Conservation (phyloP, 2,329 filamentous ascomycete genomes). For the Colletotrichum theobromicola region DNA sequence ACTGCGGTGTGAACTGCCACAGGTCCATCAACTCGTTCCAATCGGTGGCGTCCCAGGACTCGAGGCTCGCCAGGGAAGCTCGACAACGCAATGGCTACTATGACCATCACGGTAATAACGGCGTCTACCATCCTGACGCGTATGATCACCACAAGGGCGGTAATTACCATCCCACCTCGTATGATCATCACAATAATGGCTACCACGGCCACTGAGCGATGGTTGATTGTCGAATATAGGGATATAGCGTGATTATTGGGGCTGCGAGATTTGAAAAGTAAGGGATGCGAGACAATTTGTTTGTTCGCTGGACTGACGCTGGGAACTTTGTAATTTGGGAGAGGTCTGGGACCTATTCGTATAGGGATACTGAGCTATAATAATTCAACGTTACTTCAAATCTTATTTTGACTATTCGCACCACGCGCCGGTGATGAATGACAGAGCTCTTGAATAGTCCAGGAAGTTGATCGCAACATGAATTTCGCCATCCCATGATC, state of each 20-base stretch:
- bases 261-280: not conserved
- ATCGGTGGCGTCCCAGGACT: not conserved
- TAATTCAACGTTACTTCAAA: not conserved
- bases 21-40: not conserved
- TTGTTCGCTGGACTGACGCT: not conserved
- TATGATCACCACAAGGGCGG: not conserved
- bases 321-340: not conserved
- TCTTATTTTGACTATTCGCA: rapidly evolving
- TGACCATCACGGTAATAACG: not conserved
- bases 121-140: not conserved
- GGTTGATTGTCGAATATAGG: not conserved
- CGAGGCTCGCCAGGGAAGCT: not conserved
- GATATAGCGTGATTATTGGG: rapidly evolving
- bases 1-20: not conserved
- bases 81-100: not conserved
- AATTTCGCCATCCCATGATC: rapidly evolving
- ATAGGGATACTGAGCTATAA: rapidly evolving
- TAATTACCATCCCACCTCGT: not conserved
- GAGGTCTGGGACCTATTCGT: not conserved
- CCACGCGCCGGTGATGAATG: not conserved
- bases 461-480: rapidly evolving
- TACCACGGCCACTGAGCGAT: not conserved
- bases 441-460: not conserved
- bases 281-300: not conserved
- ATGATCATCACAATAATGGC: not conserved